These are phyloP conservation scores for Geosmithia flava DNA, from an alignment of 2,329 filamentous ascomycete species.

Conservation along the genomic window DNA sequence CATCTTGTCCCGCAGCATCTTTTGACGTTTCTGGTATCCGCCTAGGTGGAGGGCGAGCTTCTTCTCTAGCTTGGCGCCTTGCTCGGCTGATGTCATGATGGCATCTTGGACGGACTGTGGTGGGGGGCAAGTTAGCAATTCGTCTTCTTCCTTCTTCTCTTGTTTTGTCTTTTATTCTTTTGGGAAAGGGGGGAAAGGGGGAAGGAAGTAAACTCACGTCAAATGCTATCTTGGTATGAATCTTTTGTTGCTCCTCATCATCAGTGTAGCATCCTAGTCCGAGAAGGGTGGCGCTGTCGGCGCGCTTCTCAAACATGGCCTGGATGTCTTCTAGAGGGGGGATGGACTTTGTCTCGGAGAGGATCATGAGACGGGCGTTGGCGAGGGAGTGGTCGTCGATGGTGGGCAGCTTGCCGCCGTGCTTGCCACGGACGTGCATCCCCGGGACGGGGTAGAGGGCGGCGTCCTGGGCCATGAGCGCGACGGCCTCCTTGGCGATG, in stretches of 20 bases:
- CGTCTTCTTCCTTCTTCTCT: not conserved
- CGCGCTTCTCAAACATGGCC: constrained; percentile 37
- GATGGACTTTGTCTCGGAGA: constrained; percentile 50
- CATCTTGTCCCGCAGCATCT: constrained; percentile 70
- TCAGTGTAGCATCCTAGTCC: constrained; percentile 73
- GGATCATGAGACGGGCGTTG: constrained; percentile 64
- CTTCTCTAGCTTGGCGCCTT: constrained; percentile 83
- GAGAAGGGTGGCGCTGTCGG: constrained; percentile 50
- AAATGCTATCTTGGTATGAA: constrained; percentile 57
- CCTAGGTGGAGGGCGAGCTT: constrained; percentile 80
- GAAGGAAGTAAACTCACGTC: constrained; percentile 43
- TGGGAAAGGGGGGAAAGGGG: not conserved
- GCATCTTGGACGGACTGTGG: constrained; percentile 55
- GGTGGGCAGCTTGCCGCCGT: constrained; percentile 39
- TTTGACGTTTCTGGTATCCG: constrained; percentile 80
- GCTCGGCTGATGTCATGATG: constrained; percentile 62
- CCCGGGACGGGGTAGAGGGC: constrained; percentile 59
- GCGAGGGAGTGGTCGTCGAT: constrained; percentile 63
- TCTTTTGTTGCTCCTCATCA: constrained; percentile 55
- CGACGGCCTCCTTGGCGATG: constrained; percentile 65
- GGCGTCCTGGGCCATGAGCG: constrained; percentile 74
- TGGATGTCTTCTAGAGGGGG: constrained; percentile 38
- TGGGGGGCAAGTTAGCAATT: constrained; percentile 7
- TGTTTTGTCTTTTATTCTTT: not conserved
- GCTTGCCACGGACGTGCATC: constrained; percentile 47